Conservation (phyloP, 805 yeast species). For the Saccharomyces mikatae region DNA sequence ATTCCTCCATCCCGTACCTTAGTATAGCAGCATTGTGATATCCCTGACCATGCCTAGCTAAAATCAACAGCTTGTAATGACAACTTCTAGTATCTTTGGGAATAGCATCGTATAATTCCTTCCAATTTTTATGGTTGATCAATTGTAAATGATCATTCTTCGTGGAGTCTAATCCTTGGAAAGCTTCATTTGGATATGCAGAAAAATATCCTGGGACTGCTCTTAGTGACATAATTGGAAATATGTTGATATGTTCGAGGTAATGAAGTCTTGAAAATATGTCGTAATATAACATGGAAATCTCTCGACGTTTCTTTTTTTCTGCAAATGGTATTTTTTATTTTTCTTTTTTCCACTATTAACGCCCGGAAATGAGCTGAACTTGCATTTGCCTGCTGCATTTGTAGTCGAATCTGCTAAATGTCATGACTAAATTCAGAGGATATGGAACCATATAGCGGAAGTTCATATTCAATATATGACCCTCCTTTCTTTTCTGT, state of each 20-base stretch:
- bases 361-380: not conserved
- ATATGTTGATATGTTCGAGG: not conserved
- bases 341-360: not conserved
- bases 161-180: constrained; percentile 11
- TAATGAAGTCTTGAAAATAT: not conserved
- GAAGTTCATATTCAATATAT: too few species aligned
- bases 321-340: not conserved
- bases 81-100: constrained; percentile 15
- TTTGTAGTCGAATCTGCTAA: not conserved
- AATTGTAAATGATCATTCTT: constrained; percentile 13
- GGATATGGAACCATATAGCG: too few species aligned
- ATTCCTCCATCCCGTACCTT: constrained; percentile 47
- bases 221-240: not conserved
- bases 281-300: not conserved
- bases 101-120: constrained; percentile 13
- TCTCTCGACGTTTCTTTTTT: not conserved
- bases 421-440: not conserved
- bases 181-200: constrained; percentile 9
- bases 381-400: not conserved
- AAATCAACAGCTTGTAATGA: constrained; percentile 15
- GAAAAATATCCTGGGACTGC: constrained; percentile 24
- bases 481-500: too few species aligned
- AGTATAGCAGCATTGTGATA: constrained; percentile 50
- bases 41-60: constrained; percentile 61
- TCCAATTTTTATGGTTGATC: constrained; percentile 14